Conservation (phyloP, 2,329 filamentous ascomycete species). For the Botryosphaeria dothidea region DNA sequence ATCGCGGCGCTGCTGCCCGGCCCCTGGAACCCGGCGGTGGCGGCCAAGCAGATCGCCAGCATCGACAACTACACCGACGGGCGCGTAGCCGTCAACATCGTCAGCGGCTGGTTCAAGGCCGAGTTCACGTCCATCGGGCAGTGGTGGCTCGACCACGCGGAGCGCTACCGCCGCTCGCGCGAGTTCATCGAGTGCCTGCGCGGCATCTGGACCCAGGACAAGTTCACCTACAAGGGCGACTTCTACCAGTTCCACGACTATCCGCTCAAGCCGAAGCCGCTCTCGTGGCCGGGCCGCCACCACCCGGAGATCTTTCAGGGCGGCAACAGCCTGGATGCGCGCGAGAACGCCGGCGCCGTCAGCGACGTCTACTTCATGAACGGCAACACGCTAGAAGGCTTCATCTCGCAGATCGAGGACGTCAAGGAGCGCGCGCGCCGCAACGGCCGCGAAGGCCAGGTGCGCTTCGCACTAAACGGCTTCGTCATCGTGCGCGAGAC, state of each 20-base stretch:
- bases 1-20: slow-evolving; percentile 55
- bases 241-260: slow-evolving; percentile 57
- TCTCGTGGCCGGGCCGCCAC: slow-evolving; percentile 40
- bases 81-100: slow-evolving; percentile 54
- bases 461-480: slow-evolving; percentile 53
- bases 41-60: slow-evolving; percentile 55
- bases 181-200: slow-evolving; percentile 55
- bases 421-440: slow-evolving; percentile 50
- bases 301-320: slow-evolving; percentile 57
- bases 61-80: slow-evolving; percentile 56
- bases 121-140: slow-evolving; percentile 55
- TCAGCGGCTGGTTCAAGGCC: slow-evolving; percentile 56
- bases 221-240: slow-evolving; percentile 52
- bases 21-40: slow-evolving; percentile 54
- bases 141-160: slow-evolving; percentile 58
- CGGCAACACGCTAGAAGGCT: slow-evolving; percentile 56
- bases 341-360: slow-evolving; percentile 50
- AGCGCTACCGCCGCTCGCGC: slow-evolving; percentile 52
- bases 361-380: slow-evolving; percentile 59
- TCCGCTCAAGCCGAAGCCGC: slow-evolving; percentile 51
- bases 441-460: slow-evolving; percentile 45
- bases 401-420: slow-evolving; percentile 52
- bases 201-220: slow-evolving; percentile 54
- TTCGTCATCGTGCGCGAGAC: slow-evolving; percentile 54
- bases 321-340: slow-evolving; percentile 53